These are phyloP conservation scores for Cyberlindnera petersonii DNA, from an alignment of 805 yeast genomes.

Conservation along the genomic window DNA sequence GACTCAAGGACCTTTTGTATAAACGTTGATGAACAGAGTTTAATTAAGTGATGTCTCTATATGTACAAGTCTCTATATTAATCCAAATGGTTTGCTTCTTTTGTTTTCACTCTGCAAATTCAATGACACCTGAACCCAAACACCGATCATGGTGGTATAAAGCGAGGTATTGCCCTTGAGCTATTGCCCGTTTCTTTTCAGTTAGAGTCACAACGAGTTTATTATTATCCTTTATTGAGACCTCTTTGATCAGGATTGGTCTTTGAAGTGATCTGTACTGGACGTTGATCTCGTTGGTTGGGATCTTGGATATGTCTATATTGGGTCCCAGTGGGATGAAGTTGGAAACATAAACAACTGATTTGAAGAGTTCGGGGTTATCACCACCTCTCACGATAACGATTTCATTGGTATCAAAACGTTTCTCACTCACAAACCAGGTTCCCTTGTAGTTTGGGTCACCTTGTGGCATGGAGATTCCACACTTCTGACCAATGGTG, in stretches of 20 bases:
- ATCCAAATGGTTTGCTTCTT: neutral
- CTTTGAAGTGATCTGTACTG: conserved; percentile 75
- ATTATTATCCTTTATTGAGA: conserved; percentile 9
- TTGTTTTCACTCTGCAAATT: conserved; percentile 14
- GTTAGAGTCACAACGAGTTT: conserved; percentile 37
- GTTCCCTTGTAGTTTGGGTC: conserved; percentile 68
- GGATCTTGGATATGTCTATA: conserved; percentile 7
- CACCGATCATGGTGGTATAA: conserved; percentile 64
- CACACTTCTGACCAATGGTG: conserved; percentile 87
- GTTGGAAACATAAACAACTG: conserved; percentile 38
- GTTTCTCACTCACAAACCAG: conserved; percentile 84
- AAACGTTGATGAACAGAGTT: conserved; percentile 2
- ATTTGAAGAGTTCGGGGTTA: conserved; percentile 50
- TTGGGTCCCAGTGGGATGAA: conserved; percentile 27
- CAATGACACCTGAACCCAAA: conserved; percentile 57
- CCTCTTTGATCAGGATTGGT: conserved; percentile 42
- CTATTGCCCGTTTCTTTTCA: conserved; percentile 62
- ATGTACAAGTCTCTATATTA: neutral
- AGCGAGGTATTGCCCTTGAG: conserved; percentile 85
- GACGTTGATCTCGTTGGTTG: conserved; percentile 35
- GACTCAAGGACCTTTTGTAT: conserved; percentile 15
- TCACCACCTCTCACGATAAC: conserved; percentile 73
- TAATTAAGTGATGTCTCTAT: neutral
- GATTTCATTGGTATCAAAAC: conserved; percentile 59
- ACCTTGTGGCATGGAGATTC: conserved; percentile 86